Evolutionary conservation across 192 early-diverging fungal species (phyloP).

Genomic region (Lobosporangium transversale): DNA sequence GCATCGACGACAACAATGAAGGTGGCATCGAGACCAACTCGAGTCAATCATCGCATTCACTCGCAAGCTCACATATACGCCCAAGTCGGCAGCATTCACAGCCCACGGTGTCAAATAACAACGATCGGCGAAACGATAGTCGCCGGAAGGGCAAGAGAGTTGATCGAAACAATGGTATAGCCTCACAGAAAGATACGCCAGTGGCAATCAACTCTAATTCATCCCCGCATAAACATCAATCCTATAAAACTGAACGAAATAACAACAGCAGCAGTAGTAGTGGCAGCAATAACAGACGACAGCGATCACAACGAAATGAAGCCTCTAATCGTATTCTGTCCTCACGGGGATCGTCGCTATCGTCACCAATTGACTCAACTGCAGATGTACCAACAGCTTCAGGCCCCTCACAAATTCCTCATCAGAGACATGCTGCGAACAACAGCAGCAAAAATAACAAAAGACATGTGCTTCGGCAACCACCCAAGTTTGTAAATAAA

Average conservation of each 20-base stretch:
- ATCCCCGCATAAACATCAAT: too few species aligned
- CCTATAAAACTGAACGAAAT: too few species aligned
- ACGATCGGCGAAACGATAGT: too few species aligned
- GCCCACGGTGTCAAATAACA: too few species aligned
- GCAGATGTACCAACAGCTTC: too few species aligned
- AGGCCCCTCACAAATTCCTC: not conserved
- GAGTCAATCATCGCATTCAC: not conserved
- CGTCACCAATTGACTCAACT: not conserved
- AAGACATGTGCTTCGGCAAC: not conserved
- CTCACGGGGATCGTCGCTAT: too few species aligned
- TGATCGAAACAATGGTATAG: not conserved
- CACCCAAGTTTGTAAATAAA: constrained; percentile 25
- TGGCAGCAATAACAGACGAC: constrained; percentile 6
- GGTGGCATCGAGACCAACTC: too few species aligned
- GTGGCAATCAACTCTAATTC: not conserved
- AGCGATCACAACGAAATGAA: not conserved
- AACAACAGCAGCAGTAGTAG: constrained; percentile 8
- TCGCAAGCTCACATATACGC: not conserved
- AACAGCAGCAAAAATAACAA: not conserved
- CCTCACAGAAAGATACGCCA: too few species aligned
- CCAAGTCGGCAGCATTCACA: too few species aligned
- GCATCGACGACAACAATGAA: constrained; percentile 11
- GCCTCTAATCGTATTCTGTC: not conserved
- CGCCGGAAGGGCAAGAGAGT: constrained; percentile 10
- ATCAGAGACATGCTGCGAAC: not conserved